Evolutionary conservation across 192 early-diverging fungal genomes (phyloP).

Genomic region (Coemansia sp.): DNA sequence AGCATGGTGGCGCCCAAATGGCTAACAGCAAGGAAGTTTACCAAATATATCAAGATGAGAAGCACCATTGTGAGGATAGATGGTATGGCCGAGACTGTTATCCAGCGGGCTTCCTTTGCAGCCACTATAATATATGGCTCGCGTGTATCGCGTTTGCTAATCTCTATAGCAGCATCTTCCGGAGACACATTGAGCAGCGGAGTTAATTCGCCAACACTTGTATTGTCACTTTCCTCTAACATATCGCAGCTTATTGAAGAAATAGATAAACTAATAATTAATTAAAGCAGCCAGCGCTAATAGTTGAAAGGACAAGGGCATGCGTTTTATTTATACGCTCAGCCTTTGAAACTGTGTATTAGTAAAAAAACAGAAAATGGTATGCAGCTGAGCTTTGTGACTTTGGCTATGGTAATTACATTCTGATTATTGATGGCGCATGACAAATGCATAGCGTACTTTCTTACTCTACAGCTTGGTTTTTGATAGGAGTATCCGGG

Average conservation of each 20-base stretch:
- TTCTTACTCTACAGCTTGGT: too few relatives aligned
- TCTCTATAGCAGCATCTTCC: conserved; percentile 26
- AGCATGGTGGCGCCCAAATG: conserved; percentile 58
- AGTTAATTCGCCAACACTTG: background rate
- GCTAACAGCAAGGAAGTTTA: conserved; percentile 61
- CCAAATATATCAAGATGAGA: conserved; percentile 63
- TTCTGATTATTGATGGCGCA: too few relatives aligned
- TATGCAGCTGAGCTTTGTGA: too few relatives aligned
- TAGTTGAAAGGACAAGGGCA: too few relatives aligned
- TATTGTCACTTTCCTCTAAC: conserved; percentile 13
- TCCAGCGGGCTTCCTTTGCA: conserved; percentile 27
- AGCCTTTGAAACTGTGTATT: too few relatives aligned
- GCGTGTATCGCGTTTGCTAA: conserved; percentile 30
- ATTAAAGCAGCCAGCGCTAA: too few relatives aligned
- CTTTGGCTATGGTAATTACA: too few relatives aligned
- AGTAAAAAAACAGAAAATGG: too few relatives aligned
- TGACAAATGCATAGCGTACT: too few relatives aligned
- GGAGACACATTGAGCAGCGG: conserved; percentile 37
- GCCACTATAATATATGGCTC: conserved; percentile 24
- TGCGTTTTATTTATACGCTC: too few relatives aligned
- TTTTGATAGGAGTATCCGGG: too few relatives aligned
- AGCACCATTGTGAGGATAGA: conserved; percentile 41
- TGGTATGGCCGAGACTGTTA: conserved; percentile 32
- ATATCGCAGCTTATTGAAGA: conserved; percentile 5
- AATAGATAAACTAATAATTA: too few relatives aligned